Base-by-base conservation (phyloP, 2,329 filamentous ascomycete species). In the Nectriaceae sp. region DNA sequence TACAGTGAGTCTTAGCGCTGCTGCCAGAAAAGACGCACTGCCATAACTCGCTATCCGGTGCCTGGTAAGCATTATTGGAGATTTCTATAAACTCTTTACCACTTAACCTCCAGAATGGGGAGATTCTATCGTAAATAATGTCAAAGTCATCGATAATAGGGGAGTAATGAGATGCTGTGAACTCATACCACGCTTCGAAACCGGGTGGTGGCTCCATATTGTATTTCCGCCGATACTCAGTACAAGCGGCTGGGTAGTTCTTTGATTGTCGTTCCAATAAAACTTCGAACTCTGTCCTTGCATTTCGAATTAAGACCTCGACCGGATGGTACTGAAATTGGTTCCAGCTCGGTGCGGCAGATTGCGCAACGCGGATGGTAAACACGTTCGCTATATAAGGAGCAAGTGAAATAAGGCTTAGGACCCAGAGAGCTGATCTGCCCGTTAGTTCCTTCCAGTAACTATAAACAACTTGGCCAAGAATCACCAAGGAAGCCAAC, bases 71-170 rank as follows among this genome's bases (percentile, higher is more conserved):
- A 1, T 56, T 36, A 4, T 42, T 35, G 54, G 75, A 70, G 1
- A 57, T 49, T 3, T 62, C 37, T 0, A 36, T 15, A 3, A 74
- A 45, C 10, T 72, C 63, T 1, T 55, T 49, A 0, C 72, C 74
- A 22, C 66, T 71, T 0, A 76, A 22, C 4, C 50, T 63, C 47
- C 68, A 65, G 33, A 79, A 75, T 0, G 75, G 76, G 0, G 62
- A 58, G 1, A 80, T 53, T 0, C 62, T 50, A 0, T 72, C 49
- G 35, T 70, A 60, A 3, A 80, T 74, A 1, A 57, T 64, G 33
- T 80, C 73, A 21, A 75, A 80, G 3, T 79, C 72, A 47, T 80
- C 76, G 24, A 80, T 77, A n/a, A 79, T 67, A 0, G 65, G 65
- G 0, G 75, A 77, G 3, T 70, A 24, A 2, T 74, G 60, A 0